Evolutionary conservation across 768 basidiomycete species (phyloP).

Genomic region (Phlebiopsis gigantea): DNA sequence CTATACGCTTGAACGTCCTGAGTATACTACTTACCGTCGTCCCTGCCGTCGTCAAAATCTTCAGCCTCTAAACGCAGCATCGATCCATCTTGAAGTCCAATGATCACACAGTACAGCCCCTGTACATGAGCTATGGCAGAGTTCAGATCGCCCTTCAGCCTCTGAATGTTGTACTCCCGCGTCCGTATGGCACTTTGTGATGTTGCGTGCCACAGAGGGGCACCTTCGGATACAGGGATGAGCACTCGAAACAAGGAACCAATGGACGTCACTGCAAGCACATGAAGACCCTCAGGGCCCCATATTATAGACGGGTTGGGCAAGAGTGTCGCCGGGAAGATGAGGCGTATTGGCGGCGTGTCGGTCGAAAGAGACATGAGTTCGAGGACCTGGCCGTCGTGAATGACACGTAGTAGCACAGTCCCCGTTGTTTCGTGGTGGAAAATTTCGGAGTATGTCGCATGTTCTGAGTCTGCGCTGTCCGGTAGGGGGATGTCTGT

Average conservation of each 20-base stretch:
- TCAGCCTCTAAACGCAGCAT: constrained; percentile 69
- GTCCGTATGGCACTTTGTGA: constrained; percentile 51
- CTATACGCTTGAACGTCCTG: background rate
- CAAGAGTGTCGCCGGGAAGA: constrained; percentile 68
- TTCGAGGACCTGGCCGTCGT: constrained; percentile 70
- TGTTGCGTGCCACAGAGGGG: constrained; percentile 49
- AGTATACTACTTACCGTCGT: constrained; percentile 46
- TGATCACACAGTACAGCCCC: constrained; percentile 58
- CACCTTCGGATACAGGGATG: constrained; percentile 50
- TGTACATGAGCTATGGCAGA: constrained; percentile 47
- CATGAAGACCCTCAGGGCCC: constrained; percentile 47
- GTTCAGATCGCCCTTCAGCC: constrained; percentile 21
- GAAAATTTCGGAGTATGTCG: constrained; percentile 54
- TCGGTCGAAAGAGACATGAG: constrained; percentile 67
- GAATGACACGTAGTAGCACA: constrained; percentile 68
- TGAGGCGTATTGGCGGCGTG: constrained; percentile 65
- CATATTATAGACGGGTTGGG: constrained; percentile 57
- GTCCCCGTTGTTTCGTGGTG: constrained; percentile 55
- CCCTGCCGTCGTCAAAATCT: constrained; percentile 44
- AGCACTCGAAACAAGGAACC: constrained; percentile 73
- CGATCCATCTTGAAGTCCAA: constrained; percentile 55
- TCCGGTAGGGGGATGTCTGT: constrained; percentile 40
- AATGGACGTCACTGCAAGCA: constrained; percentile 61
- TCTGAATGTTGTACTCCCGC: constrained; percentile 57
- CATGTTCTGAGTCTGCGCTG: constrained; percentile 57